These are phyloP conservation scores for Tuber microsphaerosporum DNA, from an alignment of 495 filamentous ascomycete species.

Conservation along the genomic window DNA sequence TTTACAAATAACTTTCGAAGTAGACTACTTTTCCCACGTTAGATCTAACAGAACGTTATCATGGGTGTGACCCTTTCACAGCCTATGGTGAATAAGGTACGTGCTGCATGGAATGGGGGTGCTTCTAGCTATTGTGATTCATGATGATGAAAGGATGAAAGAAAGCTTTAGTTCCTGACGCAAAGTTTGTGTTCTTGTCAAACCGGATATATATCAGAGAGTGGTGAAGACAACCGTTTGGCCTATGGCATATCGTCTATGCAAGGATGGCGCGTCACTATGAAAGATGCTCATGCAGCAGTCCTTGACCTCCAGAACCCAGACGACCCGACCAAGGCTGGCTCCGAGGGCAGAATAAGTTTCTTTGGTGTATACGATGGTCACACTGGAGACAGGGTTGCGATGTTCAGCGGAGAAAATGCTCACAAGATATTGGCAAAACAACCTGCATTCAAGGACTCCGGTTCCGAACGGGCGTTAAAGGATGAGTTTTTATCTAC, in stretches of 20 bases:
- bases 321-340: slow-evolving; percentile 53
- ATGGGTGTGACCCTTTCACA: slow-evolving; percentile 99
- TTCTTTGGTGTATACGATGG: slow-evolving; percentile 99
- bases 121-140: slow-evolving; percentile 18
- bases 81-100: slow-evolving; percentile 96
- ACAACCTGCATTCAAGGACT: slow-evolving; percentile 83
- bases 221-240: slow-evolving; percentile 86
- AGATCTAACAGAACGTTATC: slow-evolving; percentile 37
- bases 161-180: slow-evolving; percentile 22
- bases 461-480: slow-evolving; percentile 86
- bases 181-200: no score
- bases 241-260: slow-evolving; percentile 92
- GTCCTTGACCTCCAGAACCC: slow-evolving; percentile 76
- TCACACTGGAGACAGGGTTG: slow-evolving; percentile 94
- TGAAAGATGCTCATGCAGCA: slow-evolving; percentile 92
- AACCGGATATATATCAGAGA: slow-evolving; percentile 66
- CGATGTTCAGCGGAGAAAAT: slow-evolving; percentile 82
- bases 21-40: slow-evolving; percentile 10
- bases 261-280: slow-evolving; percentile 99
- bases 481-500: slow-evolving; percentile 97
- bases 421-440: slow-evolving; percentile 89
- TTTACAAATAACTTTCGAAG: no score
- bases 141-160: slow-evolving; percentile 28
- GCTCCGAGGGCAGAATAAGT: slow-evolving; percentile 65
- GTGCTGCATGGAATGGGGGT: slow-evolving; percentile 40